Evolutionary conservation across 106 monocot genomes (phyloP), one percentile per base, ranked within the genome.

Genomic region (Dioscorea alata): DNA sequence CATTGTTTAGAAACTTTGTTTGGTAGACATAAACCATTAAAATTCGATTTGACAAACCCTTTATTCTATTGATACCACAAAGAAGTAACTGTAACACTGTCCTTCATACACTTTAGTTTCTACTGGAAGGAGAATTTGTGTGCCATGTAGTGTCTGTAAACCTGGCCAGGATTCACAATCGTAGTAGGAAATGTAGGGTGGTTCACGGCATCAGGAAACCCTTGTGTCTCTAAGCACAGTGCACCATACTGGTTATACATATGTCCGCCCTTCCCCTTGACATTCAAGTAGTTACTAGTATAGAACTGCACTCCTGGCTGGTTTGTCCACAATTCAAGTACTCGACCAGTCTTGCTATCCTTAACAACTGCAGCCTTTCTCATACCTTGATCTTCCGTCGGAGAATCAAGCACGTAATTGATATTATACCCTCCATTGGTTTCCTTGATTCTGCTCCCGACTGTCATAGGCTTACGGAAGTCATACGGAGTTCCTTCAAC

Each of bases 231-330:
- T 69, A 95, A 72, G 64, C 85, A 85, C 58, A 95, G 17, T 4
- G 62, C 91, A 2, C 13, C 83, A 61, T 96, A 35, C 51, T 59
- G 33, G 8, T 49, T 25, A 65, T 96, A 96, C 8, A 64, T 52
- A 18, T 24, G 56, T 2, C 91, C 91, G 4, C 66, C 77, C 49
- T 96, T 96, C 17, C 95, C 95, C 54, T 52, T 32, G 0, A 61
- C 72, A 25, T 72, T 76, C 21, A 96, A 65, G 21, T 49, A 67
- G 57, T 96, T 96, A 1, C 78, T 75, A 0, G 88, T 88, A 71
- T 91, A 96, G 65, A 96, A 82, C 84, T 96, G 95, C 51, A 96
- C 59, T 0, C 91, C 95, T 7, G 79, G 85, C 68, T 91, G 86
- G 71, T 96, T 73, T 0, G 81, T 50, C 81, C 83, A 86, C 23